These are phyloP conservation scores for Blumeria hordei DNA, from an alignment of 2,329 filamentous ascomycete species.

Conservation along the genomic window DNA sequence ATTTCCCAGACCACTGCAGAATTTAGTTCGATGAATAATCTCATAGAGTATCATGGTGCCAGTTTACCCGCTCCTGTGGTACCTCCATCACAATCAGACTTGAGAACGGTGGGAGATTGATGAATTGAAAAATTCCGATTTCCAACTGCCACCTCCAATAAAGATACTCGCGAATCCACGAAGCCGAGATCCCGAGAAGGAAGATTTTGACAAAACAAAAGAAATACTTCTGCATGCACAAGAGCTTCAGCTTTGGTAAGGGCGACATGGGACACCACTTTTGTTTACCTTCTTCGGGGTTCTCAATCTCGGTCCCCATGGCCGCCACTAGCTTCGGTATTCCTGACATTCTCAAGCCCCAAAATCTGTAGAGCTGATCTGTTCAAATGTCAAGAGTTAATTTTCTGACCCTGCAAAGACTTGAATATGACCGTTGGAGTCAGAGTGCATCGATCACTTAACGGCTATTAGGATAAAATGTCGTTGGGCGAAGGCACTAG, in stretches of 20 bases:
- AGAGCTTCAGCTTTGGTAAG: background rate
- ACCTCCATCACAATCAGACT: conserved; percentile 46
- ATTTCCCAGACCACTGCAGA: conserved; percentile 67
- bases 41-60: too few species aligned
- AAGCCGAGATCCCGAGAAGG: conserved; percentile 66
- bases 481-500: too few species aligned
- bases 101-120: conserved; percentile 65
- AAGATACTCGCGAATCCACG: conserved; percentile 43
- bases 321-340: conserved; percentile 15
- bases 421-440: too few species aligned
- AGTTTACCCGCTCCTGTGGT: conserved; percentile 44
- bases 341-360: too few species aligned
- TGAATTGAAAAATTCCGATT: conserved; percentile 49
- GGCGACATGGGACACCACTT: background rate
- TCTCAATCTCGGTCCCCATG: conserved; percentile 26
- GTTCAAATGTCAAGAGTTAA: too few species aligned
- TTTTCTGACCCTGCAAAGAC: too few species aligned
- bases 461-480: too few species aligned
- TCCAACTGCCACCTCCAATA: conserved; percentile 42
- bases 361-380: too few species aligned
- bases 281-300: conserved; percentile 32
- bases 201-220: conserved; percentile 56
- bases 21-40: background rate
- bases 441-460: too few species aligned
- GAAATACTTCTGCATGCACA: conserved; percentile 46